phyloP scores from a whole-genome alignment of 495 filamentous ascomycete genomes.

The Letharia lupina region DNA sequence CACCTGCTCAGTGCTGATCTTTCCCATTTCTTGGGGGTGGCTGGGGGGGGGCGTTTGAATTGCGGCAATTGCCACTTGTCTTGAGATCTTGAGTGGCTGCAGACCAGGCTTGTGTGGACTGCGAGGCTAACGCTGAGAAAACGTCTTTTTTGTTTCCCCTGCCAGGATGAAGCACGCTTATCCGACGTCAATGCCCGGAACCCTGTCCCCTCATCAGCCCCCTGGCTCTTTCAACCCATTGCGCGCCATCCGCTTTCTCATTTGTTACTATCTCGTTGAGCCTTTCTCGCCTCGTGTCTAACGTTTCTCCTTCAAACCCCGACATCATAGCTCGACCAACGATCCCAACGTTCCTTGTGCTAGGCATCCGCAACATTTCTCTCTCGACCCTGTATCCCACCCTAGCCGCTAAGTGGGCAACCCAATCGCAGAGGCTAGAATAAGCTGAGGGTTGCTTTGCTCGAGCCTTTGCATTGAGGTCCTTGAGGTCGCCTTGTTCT shows the following conservation, averaged over 20 bases:
- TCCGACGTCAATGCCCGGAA: slow-evolving; percentile 7
- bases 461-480: slow-evolving; percentile 27
- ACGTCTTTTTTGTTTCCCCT: background rate
- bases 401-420: slow-evolving; percentile 48
- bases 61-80: too few species aligned
- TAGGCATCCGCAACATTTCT: slow-evolving; percentile 78
- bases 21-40: too few species aligned
- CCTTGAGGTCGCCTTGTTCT: slow-evolving; percentile 37
- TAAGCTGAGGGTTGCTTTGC: slow-evolving; percentile 27
- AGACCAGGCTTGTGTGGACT: background rate
- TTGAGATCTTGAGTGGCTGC: background rate
- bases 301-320: slow-evolving; percentile 6
- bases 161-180: background rate
- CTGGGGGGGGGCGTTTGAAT: too few species aligned
- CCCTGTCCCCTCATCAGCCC: slow-evolving; percentile 28
- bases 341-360: slow-evolving; percentile 76
- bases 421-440: slow-evolving; percentile 28
- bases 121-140: background rate
- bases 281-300: slow-evolving; percentile 22
- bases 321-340: slow-evolving; percentile 47
- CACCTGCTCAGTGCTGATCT: too few species aligned
- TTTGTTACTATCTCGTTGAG: slow-evolving; percentile 32
- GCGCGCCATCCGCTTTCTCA: slow-evolving; percentile 38
- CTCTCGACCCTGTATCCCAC: slow-evolving; percentile 70
- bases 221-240: slow-evolving; percentile 41